Conservation (phyloP, 768 basidiomycete genomes). For the Kockovaella imperatae region DNA sequence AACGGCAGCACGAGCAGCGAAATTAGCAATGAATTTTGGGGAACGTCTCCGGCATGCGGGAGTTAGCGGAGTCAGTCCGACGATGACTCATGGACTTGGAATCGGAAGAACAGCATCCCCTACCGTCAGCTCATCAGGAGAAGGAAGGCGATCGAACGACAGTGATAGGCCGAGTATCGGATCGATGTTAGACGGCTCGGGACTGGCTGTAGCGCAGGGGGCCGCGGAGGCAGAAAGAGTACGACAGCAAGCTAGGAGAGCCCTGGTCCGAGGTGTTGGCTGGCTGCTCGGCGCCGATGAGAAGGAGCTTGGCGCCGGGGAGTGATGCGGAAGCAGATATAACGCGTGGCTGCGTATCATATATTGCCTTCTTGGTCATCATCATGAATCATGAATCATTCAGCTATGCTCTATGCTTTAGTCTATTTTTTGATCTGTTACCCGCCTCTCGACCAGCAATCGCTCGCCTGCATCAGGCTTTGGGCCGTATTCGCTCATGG, state of each 20-base stretch:
- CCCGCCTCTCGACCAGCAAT: constrained; percentile 8
- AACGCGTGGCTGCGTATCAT: neutral
- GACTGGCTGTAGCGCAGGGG: constrained; percentile 29
- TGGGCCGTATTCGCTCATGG: constrained; percentile 50
- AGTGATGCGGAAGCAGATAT: neutral
- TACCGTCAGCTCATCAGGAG: neutral
- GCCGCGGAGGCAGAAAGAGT: constrained; percentile 44
- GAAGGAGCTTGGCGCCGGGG: constrained; percentile 26
- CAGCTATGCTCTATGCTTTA: neutral
- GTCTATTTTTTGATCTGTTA: neutral
- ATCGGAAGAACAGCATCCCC: neutral
- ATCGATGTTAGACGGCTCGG: constrained; percentile 9
- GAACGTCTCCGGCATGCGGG: constrained; percentile 3
- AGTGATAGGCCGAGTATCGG: neutral
- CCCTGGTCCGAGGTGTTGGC: constrained; percentile 81
- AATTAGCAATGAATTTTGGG: constrained; percentile 22
- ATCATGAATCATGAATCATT: neutral
- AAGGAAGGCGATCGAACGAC: neutral
- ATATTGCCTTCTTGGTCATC: too few relatives aligned
- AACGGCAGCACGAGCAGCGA: constrained; percentile 37
- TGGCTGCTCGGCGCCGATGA: constrained; percentile 87
- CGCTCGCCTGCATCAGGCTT: constrained; percentile 32
- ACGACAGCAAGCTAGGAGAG: constrained; percentile 63
- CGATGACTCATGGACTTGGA: neutral
- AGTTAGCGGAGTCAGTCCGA: neutral